phyloP scores from a whole-genome alignment of 2,329 filamentous ascomycete genomes.

The Gnomoniopsis sp. region DNA sequence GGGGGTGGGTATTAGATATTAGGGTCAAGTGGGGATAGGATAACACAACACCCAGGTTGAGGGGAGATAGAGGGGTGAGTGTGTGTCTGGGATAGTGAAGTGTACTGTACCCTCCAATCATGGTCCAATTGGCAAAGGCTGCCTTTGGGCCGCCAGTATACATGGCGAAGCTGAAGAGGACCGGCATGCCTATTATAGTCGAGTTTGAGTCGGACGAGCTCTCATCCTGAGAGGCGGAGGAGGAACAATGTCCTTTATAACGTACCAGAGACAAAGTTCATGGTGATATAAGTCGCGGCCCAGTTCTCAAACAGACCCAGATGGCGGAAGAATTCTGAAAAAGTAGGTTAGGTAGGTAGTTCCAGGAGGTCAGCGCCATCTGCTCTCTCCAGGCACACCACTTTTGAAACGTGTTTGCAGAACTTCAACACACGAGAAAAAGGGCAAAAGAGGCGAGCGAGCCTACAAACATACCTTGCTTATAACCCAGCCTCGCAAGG shows the following conservation, averaged over 20 bases:
- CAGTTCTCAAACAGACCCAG: constrained; percentile 36
- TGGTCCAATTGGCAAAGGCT: constrained; percentile 36
- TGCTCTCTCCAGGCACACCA: no score
- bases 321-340: constrained; percentile 30
- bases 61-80: not conserved
- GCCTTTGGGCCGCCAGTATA: constrained; percentile 34
- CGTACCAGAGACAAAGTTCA: constrained; percentile 32
- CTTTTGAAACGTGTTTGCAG: no score
- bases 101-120: constrained; percentile 31
- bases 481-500: constrained; percentile 31
- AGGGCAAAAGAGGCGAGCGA: no score
- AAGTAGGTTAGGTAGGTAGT: no score
- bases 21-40: not conserved
- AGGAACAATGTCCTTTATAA: not conserved
- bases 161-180: constrained; percentile 36
- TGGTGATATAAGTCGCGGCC: constrained; percentile 33
- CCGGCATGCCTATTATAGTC: constrained; percentile 31
- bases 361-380: no score
- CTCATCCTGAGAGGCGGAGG: no score
- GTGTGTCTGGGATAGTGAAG: no score
- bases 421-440: no score
- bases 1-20: no score
- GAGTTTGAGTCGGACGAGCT: not conserved
- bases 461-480: constrained; percentile 22
- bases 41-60: no score